Evolutionary conservation across 352 stramenopile species (phyloP).

Genomic region (Phytophthora quininea): DNA sequence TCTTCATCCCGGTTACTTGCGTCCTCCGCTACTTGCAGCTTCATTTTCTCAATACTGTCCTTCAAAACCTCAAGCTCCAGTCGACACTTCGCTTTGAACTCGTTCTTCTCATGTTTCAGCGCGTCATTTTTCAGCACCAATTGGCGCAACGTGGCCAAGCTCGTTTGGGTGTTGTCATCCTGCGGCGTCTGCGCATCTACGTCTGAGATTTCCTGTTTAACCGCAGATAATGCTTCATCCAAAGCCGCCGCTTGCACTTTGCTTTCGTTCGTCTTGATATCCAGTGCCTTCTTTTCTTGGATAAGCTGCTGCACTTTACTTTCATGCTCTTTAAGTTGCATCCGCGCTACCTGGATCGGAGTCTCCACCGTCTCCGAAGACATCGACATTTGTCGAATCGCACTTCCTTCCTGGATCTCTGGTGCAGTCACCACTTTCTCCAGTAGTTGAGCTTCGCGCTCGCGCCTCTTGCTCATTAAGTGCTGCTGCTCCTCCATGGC

Average conservation of each 20-base stretch:
- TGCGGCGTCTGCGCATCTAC: conserved; percentile 43
- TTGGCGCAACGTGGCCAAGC: conserved; percentile 36
- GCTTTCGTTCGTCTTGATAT: conserved; percentile 35
- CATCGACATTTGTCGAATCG: conserved; percentile 15
- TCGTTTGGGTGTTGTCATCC: conserved; percentile 27
- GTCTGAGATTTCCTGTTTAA: conserved; percentile 48
- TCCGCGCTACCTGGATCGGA: conserved; percentile 23
- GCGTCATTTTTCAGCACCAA: conserved; percentile 58
- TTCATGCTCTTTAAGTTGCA: conserved; percentile 42
- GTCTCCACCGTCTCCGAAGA: not conserved
- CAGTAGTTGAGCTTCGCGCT: conserved; percentile 56
- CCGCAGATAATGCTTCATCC: conserved; percentile 31
- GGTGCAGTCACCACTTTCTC: conserved; percentile 53
- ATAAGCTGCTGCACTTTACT: conserved; percentile 48
- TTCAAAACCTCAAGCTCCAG: conserved; percentile 48
- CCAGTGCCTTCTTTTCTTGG: conserved; percentile 45
- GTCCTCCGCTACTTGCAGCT: conserved; percentile 39
- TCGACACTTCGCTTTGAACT: conserved; percentile 53
- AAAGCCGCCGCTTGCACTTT: conserved; percentile 32
- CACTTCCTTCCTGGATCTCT: conserved; percentile 22
- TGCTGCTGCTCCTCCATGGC: conserved; percentile 55
- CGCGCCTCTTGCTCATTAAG: conserved; percentile 43
- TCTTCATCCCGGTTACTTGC: conserved; percentile 52
- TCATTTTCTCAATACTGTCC: conserved; percentile 47
- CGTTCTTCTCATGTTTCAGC: conserved; percentile 58